A percentile compares a stretch with the other conserved stretches of the same genome.
Conservation (phyloP, 2,329 filamentous ascomycete genomes). For the Pseudophaeomoniella oleicola region DNA sequence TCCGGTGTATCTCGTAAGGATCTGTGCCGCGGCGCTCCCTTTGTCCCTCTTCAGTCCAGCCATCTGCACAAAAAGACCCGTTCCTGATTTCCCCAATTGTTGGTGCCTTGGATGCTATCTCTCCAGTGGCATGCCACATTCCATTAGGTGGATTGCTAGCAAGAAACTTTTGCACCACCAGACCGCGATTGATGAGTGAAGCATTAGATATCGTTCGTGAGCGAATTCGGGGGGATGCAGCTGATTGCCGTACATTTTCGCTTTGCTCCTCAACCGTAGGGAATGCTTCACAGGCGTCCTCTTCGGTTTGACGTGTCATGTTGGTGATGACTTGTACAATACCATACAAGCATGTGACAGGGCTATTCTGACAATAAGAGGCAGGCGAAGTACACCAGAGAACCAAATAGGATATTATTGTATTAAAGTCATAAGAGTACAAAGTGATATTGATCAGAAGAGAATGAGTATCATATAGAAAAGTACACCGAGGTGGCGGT, state of each 20-base stretch:
- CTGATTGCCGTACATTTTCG: not conserved
- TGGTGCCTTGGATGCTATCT: slow-evolving; percentile 16
- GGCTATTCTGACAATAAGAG: no score
- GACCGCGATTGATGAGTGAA: slow-evolving; percentile 1
- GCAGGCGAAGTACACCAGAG: no score
- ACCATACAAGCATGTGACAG: no score
- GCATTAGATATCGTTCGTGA: not conserved
- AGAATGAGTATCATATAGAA: no score
- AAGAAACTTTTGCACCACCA: slow-evolving; percentile 10
- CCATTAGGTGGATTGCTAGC: slow-evolving; percentile 17
- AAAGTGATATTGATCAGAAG: no score
- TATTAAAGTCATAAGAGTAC: no score
- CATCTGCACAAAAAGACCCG: slow-evolving; percentile 14
- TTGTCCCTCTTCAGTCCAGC: slow-evolving; percentile 18
- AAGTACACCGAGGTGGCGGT: no score
- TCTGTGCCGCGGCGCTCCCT: slow-evolving; percentile 15
- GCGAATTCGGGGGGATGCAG: not conserved
- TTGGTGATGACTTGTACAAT: no score
- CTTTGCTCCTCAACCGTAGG: not conserved
- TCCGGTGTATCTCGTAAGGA: slow-evolving; percentile 15
- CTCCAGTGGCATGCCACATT: slow-evolving; percentile 19
- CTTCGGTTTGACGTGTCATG: not conserved
- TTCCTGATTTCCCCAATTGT: slow-evolving; percentile 17
- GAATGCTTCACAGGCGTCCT: not conserved
- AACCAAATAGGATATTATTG: no score